phyloP scores from a whole-genome alignment of 169 alveolate genomes.

The Eimeria tenella region DNA sequence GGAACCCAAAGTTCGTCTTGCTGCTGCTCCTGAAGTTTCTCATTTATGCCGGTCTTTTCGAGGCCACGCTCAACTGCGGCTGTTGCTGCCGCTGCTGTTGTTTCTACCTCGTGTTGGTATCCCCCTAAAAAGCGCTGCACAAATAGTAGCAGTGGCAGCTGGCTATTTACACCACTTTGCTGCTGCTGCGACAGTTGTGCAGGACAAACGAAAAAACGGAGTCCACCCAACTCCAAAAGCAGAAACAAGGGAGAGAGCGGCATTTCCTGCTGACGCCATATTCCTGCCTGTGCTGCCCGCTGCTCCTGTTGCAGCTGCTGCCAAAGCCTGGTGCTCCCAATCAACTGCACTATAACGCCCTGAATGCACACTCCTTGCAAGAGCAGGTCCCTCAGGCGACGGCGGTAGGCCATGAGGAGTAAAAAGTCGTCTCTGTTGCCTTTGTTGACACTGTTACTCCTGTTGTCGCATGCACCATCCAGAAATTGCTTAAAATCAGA shows the following conservation, averaged over 20 bases:
- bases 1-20: constrained; percentile 25
- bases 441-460: neutral
- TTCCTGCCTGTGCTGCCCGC: constrained; percentile 69
- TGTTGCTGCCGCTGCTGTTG: constrained; percentile 33
- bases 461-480: neutral
- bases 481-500: constrained; percentile 3
- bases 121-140: constrained; percentile 29
- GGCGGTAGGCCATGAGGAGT: constrained; percentile 2
- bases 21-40: constrained; percentile 12
- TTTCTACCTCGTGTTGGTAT: neutral
- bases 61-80: neutral
- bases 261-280: neutral
- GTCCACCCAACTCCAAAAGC: constrained; percentile 48
- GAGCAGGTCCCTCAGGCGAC: constrained; percentile 48
- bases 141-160: neutral
- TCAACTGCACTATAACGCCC: constrained; percentile 64
- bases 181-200: neutral
- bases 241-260: constrained; percentile 68
- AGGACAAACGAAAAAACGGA: constrained; percentile 66
- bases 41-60: neutral
- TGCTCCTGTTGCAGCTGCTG: constrained; percentile 70
- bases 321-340: constrained; percentile 44
- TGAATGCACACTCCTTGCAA: constrained; percentile 68
- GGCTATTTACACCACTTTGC: neutral
- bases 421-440: neutral